These are phyloP conservation scores for Hypomontagnella monticulosa DNA, from an alignment of 495 filamentous ascomycete species.

Conservation along the genomic window DNA sequence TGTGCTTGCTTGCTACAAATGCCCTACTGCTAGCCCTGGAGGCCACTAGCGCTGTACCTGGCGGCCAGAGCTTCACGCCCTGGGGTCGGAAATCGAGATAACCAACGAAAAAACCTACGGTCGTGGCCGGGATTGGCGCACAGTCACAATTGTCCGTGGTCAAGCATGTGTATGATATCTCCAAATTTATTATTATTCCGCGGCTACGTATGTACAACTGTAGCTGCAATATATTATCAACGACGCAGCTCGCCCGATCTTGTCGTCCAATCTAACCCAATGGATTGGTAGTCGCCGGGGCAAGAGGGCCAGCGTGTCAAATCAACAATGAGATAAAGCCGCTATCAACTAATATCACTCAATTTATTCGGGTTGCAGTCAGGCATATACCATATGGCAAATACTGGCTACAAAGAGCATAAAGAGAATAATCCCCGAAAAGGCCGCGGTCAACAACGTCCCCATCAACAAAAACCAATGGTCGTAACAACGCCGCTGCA, in stretches of 20 bases:
- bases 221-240: conserved; percentile 27
- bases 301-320: conserved; percentile 34
- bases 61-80: conserved; percentile 34
- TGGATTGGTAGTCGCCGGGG: conserved; percentile 19
- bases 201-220: neutral
- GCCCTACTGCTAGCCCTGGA: conserved; percentile 4
- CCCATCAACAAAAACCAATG: conserved; percentile 24
- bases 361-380: conserved; percentile 41
- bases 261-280: conserved; percentile 24
- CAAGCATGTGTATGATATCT: conserved; percentile 3
- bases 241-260: conserved; percentile 30
- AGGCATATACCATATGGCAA: conserved; percentile 28
- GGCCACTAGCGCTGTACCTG: neutral
- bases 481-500: conserved; percentile 37
- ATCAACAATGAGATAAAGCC: conserved; percentile 30
- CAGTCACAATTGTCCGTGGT: conserved; percentile 42
- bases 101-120: conserved; percentile 21
- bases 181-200: conserved; percentile 1
- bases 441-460: conserved; percentile 17
- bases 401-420: conserved; percentile 9
- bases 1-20: conserved; percentile 6
- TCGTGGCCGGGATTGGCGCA: conserved; percentile 38
- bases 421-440: conserved; percentile 1
- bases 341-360: conserved; percentile 21
- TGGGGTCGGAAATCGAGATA: conserved; percentile 33